Evolutionary conservation across 169 alveolate species (phyloP).

Genomic region (Cryptosporidium sp.): DNA sequence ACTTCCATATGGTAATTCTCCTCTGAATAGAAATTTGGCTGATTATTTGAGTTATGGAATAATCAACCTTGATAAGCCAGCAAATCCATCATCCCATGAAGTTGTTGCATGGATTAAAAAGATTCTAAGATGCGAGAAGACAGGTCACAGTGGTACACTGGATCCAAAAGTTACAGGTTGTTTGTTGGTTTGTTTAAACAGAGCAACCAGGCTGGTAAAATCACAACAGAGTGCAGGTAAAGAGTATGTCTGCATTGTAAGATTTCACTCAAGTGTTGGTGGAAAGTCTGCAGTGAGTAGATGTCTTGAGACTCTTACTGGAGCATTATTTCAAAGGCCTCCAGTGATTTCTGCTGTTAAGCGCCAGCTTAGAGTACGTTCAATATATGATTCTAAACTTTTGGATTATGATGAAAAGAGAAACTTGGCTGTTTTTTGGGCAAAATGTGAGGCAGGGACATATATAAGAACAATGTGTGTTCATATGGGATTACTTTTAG

Average conservation of each 20-base stretch:
- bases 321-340: conserved; percentile 98
- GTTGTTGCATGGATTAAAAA: conserved; percentile 99
- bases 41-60: conserved; percentile 97
- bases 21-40: conserved; percentile 93
- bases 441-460: conserved; percentile 99
- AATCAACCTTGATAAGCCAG: conserved; percentile 99
- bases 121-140: conserved; percentile 98
- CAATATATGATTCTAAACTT: conserved; percentile 97
- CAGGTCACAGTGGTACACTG: conserved; percentile 99
- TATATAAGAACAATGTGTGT: conserved; percentile 99
- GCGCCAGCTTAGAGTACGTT: conserved; percentile 97
- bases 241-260: conserved; percentile 97
- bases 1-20: conserved; percentile 98
- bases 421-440: conserved; percentile 97
- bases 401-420: conserved; percentile 96
- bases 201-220: conserved; percentile 99
- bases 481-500: conserved; percentile 98
- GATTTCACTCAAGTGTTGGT: conserved; percentile 94
- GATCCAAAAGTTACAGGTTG: conserved; percentile 99
- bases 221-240: conserved; percentile 99
- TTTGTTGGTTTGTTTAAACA: conserved; percentile 97
- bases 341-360: conserved; percentile 99
- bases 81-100: conserved; percentile 99
- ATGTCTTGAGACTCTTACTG: conserved; percentile 96
- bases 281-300: conserved; percentile 79